phyloP scores from a whole-genome alignment of 768 basidiomycete genomes.

The Russula ochroleuca region DNA sequence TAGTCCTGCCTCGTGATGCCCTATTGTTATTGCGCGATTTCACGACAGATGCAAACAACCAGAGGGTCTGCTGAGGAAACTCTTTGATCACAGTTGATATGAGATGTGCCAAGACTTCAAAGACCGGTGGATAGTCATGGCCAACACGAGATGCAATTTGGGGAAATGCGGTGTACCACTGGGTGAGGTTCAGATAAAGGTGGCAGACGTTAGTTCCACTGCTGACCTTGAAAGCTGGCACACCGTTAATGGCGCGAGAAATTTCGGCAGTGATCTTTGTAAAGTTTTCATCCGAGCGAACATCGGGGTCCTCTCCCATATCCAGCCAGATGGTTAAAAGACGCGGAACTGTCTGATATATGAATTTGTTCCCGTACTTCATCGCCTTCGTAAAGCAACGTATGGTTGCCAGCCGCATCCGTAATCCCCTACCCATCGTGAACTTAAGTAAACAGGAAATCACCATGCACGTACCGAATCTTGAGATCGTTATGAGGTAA shows the following conservation, averaged over 20 bases:
- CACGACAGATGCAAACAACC: slow-evolving; percentile 86
- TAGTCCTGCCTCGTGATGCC: slow-evolving; percentile 49
- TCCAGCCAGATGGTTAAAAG: slow-evolving; percentile 94
- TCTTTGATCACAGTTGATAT: slow-evolving; percentile 70
- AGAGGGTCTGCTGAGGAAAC: slow-evolving; percentile 88
- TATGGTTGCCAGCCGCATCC: slow-evolving; percentile 64
- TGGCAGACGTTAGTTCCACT: neutral
- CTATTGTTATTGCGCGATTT: slow-evolving; percentile 73
- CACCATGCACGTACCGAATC: slow-evolving; percentile 39
- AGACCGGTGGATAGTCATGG: slow-evolving; percentile 61
- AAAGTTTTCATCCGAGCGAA: slow-evolving; percentile 39
- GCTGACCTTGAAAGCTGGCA: slow-evolving; percentile 77
- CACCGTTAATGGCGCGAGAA: slow-evolving; percentile 48
- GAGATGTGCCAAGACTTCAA: slow-evolving; percentile 54
- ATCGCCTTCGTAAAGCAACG: slow-evolving; percentile 67
- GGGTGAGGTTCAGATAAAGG: slow-evolving; percentile 14
- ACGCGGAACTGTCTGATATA: slow-evolving; percentile 93
- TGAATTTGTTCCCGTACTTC: slow-evolving; percentile 83
- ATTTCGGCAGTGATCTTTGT: slow-evolving; percentile 55
- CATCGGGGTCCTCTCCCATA: slow-evolving; percentile 57
- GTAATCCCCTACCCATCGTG: slow-evolving; percentile 45
- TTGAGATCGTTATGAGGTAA: slow-evolving; percentile 45
- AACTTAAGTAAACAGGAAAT: neutral
- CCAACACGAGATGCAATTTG: slow-evolving; percentile 95
- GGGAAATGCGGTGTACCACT: slow-evolving; percentile 97